Evolutionary conservation across 306 rosid species (phyloP).

Genomic region (Neltuma alba): DNA sequence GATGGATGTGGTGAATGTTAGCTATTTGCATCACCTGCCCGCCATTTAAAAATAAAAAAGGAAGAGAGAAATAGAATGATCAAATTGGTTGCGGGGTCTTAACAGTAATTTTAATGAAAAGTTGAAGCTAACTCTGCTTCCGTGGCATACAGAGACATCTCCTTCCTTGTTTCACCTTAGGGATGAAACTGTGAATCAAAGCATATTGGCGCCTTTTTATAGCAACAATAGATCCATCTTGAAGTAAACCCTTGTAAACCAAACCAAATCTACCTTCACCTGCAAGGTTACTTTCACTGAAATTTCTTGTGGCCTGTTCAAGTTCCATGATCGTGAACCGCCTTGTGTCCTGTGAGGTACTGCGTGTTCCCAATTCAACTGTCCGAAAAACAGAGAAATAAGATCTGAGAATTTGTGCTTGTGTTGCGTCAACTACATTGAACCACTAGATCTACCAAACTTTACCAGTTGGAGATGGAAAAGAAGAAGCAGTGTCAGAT

Average conservation of each 20-base stretch:
- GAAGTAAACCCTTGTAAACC: conserved; percentile 74
- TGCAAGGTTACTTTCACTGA: conserved; percentile 54
- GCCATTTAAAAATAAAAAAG: neutral
- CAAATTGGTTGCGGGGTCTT: neutral
- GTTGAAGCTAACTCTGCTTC: neutral
- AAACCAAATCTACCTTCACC: conserved; percentile 77
- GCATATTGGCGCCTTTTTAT: conserved; percentile 60
- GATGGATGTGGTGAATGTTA: conserved; percentile 54
- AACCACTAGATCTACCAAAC: conserved; percentile 6
- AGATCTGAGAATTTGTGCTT: neutral
- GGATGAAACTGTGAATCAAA: conserved; percentile 49
- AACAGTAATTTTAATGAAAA: neutral
- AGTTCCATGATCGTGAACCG: conserved; percentile 54
- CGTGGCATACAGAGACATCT: conserved; percentile 12
- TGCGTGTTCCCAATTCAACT: conserved; percentile 64
- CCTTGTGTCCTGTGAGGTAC: conserved; percentile 45
- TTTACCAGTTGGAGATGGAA: conserved; percentile 60
- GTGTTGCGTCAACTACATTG: neutral
- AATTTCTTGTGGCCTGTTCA: conserved; percentile 64
- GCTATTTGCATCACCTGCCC: conserved; percentile 62
- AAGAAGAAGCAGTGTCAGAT: conserved; percentile 65
- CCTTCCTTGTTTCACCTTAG: conserved; percentile 44
- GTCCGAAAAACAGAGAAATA: conserved; percentile 3
- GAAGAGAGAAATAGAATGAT: neutral
- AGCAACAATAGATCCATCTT: conserved; percentile 75